Evolutionary conservation across 2,329 filamentous ascomycete species (phyloP).

Genomic region (Pseudogymnoascus sp.): DNA sequence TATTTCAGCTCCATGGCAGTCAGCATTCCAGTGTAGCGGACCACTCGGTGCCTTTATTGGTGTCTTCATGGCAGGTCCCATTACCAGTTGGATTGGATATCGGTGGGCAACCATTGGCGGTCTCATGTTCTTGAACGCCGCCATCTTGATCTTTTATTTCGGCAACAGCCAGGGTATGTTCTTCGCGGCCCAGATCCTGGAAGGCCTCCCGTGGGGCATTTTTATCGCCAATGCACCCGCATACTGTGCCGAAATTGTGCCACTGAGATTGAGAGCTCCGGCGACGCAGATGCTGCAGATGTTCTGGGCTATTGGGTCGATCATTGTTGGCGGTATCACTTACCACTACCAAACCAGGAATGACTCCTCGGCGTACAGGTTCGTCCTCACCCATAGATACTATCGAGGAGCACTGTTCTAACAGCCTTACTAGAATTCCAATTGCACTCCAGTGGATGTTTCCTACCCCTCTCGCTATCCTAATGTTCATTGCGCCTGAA

Average conservation of each 20-base stretch:
- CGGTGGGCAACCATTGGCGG: slow-evolving; percentile 49
- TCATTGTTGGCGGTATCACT: slow-evolving; percentile 51
- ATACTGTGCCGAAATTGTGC: slow-evolving; percentile 41
- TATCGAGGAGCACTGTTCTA: slow-evolving; percentile 25
- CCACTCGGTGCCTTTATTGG: slow-evolving; percentile 53
- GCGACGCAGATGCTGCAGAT: slow-evolving; percentile 57
- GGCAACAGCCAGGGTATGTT: slow-evolving; percentile 33
- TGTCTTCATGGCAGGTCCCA: slow-evolving; percentile 50
- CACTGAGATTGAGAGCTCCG: slow-evolving; percentile 47
- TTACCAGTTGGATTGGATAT: slow-evolving; percentile 51
- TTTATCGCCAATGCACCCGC: slow-evolving; percentile 34
- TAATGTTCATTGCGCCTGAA: slow-evolving; percentile 33
- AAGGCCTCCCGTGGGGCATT: slow-evolving; percentile 43
- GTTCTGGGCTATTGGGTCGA: slow-evolving; percentile 56
- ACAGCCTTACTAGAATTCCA: slow-evolving; percentile 35
- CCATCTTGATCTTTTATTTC: slow-evolving; percentile 35
- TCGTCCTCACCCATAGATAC: slow-evolving; percentile 24
- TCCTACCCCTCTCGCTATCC: slow-evolving; percentile 42
- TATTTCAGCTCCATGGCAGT: slow-evolving; percentile 49
- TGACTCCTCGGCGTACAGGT: slow-evolving; percentile 35
- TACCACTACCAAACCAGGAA: slow-evolving; percentile 41
- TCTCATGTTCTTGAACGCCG: slow-evolving; percentile 47
- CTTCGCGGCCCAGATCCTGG: slow-evolving; percentile 48
- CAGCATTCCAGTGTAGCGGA: slow-evolving; percentile 46
- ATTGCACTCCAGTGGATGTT: slow-evolving; percentile 47